phyloP scores from a whole-genome alignment of 495 filamentous ascomycete species.

The Pseudevernia furfuracea region DNA sequence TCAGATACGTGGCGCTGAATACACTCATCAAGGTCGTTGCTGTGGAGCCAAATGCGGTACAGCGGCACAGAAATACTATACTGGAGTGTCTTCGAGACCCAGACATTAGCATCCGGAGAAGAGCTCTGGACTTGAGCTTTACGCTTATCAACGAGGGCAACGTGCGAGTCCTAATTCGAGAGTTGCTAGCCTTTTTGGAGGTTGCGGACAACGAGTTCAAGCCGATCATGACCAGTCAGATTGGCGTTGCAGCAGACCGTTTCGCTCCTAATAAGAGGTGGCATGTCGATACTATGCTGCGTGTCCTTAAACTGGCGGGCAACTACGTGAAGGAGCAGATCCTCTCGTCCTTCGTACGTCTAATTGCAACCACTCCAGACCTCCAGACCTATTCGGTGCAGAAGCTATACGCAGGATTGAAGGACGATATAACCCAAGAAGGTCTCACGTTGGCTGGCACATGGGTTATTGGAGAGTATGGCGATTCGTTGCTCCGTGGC shows the following conservation, averaged over 20 bases:
- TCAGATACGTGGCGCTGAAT: conserved; percentile 95
- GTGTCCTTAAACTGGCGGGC: conserved; percentile 89
- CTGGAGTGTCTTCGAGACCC: conserved; percentile 93
- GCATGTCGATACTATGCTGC: conserved; percentile 95
- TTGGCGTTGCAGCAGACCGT: conserved; percentile 91
- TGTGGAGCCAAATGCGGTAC: conserved; percentile 94
- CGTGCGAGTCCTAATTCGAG: conserved; percentile 84
- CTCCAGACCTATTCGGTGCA: conserved; percentile 94
- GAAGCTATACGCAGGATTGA: conserved; percentile 82
- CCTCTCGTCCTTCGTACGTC: conserved; percentile 87
- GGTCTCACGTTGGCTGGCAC: conserved; percentile 85
- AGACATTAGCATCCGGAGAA: conserved; percentile 94
- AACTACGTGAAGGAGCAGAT: conserved; percentile 98
- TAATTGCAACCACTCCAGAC: conserved; percentile 90
- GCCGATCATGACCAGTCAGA: conserved; percentile 91
- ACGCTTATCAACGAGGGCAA: conserved; percentile 96
- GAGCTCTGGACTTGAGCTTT: conserved; percentile 93
- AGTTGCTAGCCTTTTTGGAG: conserved; percentile 88
- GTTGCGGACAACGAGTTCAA: conserved; percentile 98
- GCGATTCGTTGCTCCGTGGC: conserved; percentile 76
- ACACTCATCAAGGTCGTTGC: conserved; percentile 97
- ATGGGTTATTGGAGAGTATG: conserved; percentile 99
- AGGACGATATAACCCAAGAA: conserved; percentile 95
- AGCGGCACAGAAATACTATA: conserved; percentile 94
- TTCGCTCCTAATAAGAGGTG: conserved; percentile 95